phyloP scores from a whole-genome alignment of 352 stramenopile genomes.

The Aphanomyces euteiches region DNA sequence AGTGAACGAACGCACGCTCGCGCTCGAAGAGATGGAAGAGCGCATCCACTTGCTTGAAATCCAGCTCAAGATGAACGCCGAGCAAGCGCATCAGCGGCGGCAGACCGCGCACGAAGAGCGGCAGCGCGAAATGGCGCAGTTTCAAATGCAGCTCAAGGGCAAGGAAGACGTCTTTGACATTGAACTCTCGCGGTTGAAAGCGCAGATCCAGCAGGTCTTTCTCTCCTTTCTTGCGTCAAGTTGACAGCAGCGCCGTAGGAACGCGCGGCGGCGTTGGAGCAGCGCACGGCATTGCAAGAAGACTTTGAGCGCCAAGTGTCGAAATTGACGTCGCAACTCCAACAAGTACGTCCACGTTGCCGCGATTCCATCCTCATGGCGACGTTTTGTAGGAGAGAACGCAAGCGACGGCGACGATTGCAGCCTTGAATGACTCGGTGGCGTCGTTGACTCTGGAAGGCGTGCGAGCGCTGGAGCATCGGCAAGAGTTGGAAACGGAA shows the following conservation, averaged over 20 bases:
- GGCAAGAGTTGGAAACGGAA: neutral
- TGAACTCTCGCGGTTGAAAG: slow-evolving; percentile 2
- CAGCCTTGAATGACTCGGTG: neutral
- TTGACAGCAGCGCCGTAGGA: neutral
- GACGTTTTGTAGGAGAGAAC: neutral
- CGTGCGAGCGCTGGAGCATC: neutral
- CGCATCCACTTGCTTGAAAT: slow-evolving; percentile 30
- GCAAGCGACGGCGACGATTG: neutral
- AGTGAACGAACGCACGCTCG: slow-evolving; percentile 1
- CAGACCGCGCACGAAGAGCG: slow-evolving; percentile 17
- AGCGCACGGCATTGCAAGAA: neutral
- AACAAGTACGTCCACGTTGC: neutral
- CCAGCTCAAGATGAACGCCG: slow-evolving; percentile 30
- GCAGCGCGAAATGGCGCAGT: slow-evolving; percentile 25
- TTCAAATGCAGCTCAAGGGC: slow-evolving; percentile 19
- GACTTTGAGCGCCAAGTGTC: neutral
- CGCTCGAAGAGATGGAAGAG: slow-evolving; percentile 25
- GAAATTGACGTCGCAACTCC: neutral
- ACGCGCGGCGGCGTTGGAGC: neutral
- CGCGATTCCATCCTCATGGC: neutral
- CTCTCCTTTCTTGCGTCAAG: no score
- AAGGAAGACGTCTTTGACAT: slow-evolving; percentile 21
- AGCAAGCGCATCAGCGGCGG: slow-evolving; percentile 24
- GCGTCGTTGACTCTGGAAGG: neutral
- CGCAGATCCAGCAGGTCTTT: neutral